Conservation (phyloP, 768 basidiomycete genomes). For the Lepiota venenata region DNA sequence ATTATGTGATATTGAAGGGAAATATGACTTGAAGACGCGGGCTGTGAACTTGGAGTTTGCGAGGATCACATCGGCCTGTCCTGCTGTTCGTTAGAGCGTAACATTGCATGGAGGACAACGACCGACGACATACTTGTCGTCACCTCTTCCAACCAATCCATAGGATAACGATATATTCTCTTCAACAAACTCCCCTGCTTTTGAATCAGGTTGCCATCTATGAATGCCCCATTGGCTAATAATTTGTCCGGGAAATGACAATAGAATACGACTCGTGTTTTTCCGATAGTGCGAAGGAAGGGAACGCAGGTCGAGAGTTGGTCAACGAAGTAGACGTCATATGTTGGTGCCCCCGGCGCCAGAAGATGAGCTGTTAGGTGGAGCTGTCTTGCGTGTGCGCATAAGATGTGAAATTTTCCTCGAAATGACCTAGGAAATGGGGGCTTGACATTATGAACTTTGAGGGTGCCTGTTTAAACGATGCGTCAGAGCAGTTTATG, state of each 20-base stretch:
- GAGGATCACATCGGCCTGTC: slow-evolving; percentile 85
- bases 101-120: background rate
- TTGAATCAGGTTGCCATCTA: slow-evolving; percentile 47
- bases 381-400: slow-evolving; percentile 86
- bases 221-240: slow-evolving; percentile 66
- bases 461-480: slow-evolving; percentile 63
- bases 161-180: slow-evolving; percentile 77
- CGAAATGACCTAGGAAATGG: slow-evolving; percentile 77
- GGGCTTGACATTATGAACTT: slow-evolving; percentile 66
- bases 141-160: slow-evolving; percentile 87
- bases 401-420: slow-evolving; percentile 85
- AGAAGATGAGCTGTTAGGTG: slow-evolving; percentile 75
- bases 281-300: slow-evolving; percentile 61
- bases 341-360: slow-evolving; percentile 37
- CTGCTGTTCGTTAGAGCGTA: slow-evolving; percentile 35
- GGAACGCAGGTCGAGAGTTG: slow-evolving; percentile 93
- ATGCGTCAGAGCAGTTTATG: background rate
- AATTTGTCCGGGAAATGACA: slow-evolving; percentile 98
- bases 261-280: slow-evolving; percentile 91
- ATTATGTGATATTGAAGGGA: slow-evolving; percentile 56
- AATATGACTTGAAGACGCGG: slow-evolving; percentile 73
- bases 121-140: slow-evolving; percentile 68
- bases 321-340: slow-evolving; percentile 93
- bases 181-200: slow-evolving; percentile 54
- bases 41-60: slow-evolving; percentile 91